Evolutionary conservation across 352 stramenopile genomes (phyloP), one percentile per base, ranked within the genome.

Genomic region (Phytophthora pseudosyringae): DNA sequence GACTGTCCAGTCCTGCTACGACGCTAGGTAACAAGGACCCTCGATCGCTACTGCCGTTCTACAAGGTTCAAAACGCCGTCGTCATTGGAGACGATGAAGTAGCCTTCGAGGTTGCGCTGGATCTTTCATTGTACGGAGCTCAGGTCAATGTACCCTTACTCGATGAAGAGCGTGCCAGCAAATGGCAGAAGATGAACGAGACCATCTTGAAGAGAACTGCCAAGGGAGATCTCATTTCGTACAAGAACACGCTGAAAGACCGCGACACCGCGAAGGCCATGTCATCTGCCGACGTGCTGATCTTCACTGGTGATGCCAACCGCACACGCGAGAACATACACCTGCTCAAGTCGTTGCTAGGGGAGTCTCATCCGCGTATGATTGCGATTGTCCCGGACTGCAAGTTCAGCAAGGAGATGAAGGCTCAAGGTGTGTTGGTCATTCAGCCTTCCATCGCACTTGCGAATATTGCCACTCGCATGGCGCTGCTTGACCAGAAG

Each of bases 361-460:
- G 77, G 8, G 47, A 54, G 21, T 59, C 69, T 7, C 77, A 72
- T 9, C 79, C 81, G 2, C 81, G 81, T 10, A 75, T 90, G 66
- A 88, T 90, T 33, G 79, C 78, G 0, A 25, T 89, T 16, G 75
- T 88, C 13, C 75, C 71, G 0, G 71, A 89, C 55, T 76, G 67
- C 44, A 71, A 52, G 1, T 76, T 76, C 40, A 79, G 69, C 38
- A 73, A 86, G 59, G 56, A 78, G 41, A 72, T 90, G 64, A 78
- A 78, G n/a, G 69, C 67, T 6, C 63, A 83, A 15, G 79, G 78
- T 16, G 79, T 90, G 50, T 50, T 90, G 25, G 80, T 80, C 32
- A 83, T 90, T 26, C 79, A 89, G 59, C 79, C 81, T 43, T 88
- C 79, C 1, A 88, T 90, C 35, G 80, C 81, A 21, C 46, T 90